These are phyloP conservation scores for Orbilia ellipsospora DNA, from an alignment of 2,329 filamentous ascomycete genomes.

Conservation along the genomic window DNA sequence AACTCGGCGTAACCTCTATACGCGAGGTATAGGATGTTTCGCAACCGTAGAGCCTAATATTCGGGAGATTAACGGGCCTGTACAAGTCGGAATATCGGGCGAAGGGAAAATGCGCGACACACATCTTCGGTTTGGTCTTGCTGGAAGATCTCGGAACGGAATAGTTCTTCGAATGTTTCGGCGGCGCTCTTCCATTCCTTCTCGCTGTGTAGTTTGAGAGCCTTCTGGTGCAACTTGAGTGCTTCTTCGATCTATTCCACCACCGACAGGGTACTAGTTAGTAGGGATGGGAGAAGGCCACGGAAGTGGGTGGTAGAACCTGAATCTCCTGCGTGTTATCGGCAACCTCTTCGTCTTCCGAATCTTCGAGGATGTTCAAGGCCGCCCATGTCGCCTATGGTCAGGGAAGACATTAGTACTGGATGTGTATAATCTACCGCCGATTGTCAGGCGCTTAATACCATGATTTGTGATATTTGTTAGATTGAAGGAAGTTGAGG, in stretches of 20 bases:
- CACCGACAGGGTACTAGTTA: neutral
- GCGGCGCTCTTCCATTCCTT: slow-evolving; percentile 79
- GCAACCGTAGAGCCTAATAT: slow-evolving; percentile 49
- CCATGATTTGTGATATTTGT: too few relatives aligned
- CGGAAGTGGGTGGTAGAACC: slow-evolving; percentile 61
- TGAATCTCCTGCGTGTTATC: slow-evolving; percentile 96
- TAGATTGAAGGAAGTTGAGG: too few relatives aligned
- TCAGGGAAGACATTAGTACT: neutral
- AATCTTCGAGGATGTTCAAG: slow-evolving; percentile 93
- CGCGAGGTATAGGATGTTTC: slow-evolving; percentile 80
- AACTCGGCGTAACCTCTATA: slow-evolving; percentile 98
- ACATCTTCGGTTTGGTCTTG: slow-evolving; percentile 70
- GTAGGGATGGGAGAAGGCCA: neutral
- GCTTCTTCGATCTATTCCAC: slow-evolving; percentile 84
- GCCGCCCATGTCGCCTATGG: slow-evolving; percentile 75
- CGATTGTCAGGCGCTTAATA: too few relatives aligned
- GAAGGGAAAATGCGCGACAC: slow-evolving; percentile 62
- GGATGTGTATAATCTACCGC: too few relatives aligned
- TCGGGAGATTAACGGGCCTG: slow-evolving; percentile 77
- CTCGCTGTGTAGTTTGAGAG: slow-evolving; percentile 89
- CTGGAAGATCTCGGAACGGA: slow-evolving; percentile 89
- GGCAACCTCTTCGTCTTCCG: slow-evolving; percentile 87
- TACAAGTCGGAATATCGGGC: neutral
- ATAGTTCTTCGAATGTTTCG: slow-evolving; percentile 83
- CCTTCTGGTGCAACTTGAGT: slow-evolving; percentile 90